phyloP scores from a whole-genome alignment of 768 basidiomycete genomes.

The Podaxis sp. region DNA sequence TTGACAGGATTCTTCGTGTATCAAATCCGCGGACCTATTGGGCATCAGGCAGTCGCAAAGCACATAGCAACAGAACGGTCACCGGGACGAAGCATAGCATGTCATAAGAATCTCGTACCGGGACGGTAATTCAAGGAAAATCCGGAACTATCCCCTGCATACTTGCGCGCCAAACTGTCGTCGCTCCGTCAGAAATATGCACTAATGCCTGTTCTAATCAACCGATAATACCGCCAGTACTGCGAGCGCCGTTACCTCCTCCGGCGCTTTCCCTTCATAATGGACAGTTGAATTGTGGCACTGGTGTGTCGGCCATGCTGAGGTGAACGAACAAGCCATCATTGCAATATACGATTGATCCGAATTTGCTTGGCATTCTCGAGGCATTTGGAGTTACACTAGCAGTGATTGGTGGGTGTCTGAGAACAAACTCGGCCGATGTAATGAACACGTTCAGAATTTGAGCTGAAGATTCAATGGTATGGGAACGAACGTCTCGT shows the following conservation, averaged over 20 bases:
- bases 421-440: slow-evolving; percentile 4
- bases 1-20: background rate
- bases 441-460: background rate
- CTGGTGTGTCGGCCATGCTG: background rate
- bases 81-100: background rate
- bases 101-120: background rate
- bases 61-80: background rate
- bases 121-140: background rate
- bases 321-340: background rate
- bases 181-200: background rate
- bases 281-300: background rate
- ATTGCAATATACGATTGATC: background rate
- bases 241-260: background rate
- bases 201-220: background rate
- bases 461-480: background rate
- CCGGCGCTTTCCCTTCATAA: background rate
- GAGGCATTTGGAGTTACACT: background rate
- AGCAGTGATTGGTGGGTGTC: background rate
- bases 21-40: slow-evolving; percentile 2
- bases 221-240: background rate
- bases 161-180: background rate
- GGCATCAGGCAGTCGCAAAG: background rate
- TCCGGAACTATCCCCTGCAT: background rate
- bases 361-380: background rate
- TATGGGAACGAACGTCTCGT: background rate